Base-by-base conservation (phyloP, 345 rosid genomes). In the Capsella bursapastoris region DNA sequence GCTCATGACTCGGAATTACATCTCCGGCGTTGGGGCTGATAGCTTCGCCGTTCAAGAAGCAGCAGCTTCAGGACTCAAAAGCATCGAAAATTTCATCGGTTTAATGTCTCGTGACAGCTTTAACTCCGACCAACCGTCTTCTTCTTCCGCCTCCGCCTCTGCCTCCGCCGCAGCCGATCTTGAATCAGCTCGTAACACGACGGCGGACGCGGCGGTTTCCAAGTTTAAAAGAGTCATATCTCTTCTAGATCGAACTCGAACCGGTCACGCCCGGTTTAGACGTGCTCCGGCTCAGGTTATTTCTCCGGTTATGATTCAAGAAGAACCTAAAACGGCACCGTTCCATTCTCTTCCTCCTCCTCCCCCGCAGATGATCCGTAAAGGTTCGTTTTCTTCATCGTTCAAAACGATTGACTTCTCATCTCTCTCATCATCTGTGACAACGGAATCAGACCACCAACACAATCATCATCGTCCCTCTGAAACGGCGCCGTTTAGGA, bases 241-340 rank as follows among this genome's bases (percentile, higher is more conserved):
- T 57, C 90, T 90, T n/a, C 80, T 92, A 69, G 92, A 88, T 66
- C 90, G 92, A 28, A 86, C 84, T 53, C 73, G 92, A 65, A 92
- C 91, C 66, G 99, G 99, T 14, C 99, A 92, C 49, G 99, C 99
- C 49, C 93, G 99, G 64, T 95, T 95, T 62, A 76, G 98, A 60
- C 81, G 97, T 2, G 96, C 83, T 65, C 97, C 98, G 4, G 89
- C 79, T 62, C 95, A 94, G 41, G 68, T 65, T 64, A 52, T 43
- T 31, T 60, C 69, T n/a, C 76, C 55, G 16, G 57, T 48, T 44
- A 27, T 45, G 34, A 47, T 9, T 43, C 43, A 68, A 37, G 71
- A 75, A 68, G 38, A 58, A 55, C 18, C 74, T 49, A 55, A 73
- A 78, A 32, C 92, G 55, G 81, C 88, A 31, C 90, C 93, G 85